A percentile compares a stretch with the other conserved stretches of the same genome.
Evolutionary conservation across 345 rosid genomes (phyloP).

Genomic region (Ceriops decandra): DNA sequence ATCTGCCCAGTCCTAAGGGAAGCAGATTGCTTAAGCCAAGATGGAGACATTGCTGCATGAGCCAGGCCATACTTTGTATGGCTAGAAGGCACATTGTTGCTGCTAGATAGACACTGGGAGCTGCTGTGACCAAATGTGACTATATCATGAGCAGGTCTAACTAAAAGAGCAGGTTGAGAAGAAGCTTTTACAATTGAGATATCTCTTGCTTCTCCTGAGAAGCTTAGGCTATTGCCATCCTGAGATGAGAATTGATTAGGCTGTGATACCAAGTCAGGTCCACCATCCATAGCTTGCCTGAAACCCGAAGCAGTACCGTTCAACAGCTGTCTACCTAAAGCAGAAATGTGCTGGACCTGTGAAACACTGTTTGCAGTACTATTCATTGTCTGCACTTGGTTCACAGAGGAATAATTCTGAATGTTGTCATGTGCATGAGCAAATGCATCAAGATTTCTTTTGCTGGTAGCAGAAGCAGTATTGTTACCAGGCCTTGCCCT

Average conservation of each 20-base stretch:
- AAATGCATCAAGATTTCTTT: slow-evolving; percentile 18
- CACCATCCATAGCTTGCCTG: slow-evolving; percentile 25
- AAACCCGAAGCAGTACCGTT: slow-evolving; percentile 24
- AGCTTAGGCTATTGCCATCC: slow-evolving; percentile 26
- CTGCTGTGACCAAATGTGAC: slow-evolving; percentile 16
- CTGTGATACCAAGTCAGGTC: slow-evolving; percentile 27
- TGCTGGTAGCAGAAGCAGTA: slow-evolving; percentile 15
- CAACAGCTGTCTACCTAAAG: slow-evolving; percentile 16
- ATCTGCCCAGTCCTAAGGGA: slow-evolving; percentile 58
- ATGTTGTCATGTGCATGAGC: slow-evolving; percentile 16
- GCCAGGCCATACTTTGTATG: slow-evolving; percentile 23
- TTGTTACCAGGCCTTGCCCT: slow-evolving; percentile 16
- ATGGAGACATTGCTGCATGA: slow-evolving; percentile 26
- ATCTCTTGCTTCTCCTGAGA: slow-evolving; percentile 24
- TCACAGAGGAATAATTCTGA: slow-evolving; percentile 25
- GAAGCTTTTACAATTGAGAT: slow-evolving; percentile 20
- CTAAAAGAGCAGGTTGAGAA: slow-evolving; percentile 23
- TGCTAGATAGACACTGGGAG: slow-evolving; percentile 26
- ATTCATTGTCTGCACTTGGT: slow-evolving; percentile 34
- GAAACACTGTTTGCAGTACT: slow-evolving; percentile 14
- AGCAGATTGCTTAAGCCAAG: slow-evolving; percentile 69
- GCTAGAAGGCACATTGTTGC: slow-evolving; percentile 14
- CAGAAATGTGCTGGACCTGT: slow-evolving; percentile 15
- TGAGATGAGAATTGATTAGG: slow-evolving; percentile 22
- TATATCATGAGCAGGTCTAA: slow-evolving; percentile 21